Evolutionary conservation across 2,329 filamentous ascomycete genomes (phyloP).

Genomic region (Hypoxylon sp.): DNA sequence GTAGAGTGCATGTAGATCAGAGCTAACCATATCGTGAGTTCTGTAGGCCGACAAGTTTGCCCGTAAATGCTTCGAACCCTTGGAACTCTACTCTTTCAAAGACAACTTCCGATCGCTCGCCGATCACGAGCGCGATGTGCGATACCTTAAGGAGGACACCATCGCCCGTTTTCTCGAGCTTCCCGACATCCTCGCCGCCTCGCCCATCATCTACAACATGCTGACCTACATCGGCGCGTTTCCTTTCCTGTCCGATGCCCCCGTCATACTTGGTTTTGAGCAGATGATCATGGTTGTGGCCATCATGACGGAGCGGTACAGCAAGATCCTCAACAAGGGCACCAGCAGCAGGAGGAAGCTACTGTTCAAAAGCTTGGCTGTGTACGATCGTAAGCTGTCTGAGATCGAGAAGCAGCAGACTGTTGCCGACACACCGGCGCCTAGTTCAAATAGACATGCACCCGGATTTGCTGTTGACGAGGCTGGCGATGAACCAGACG

Average conservation of each 20-base stretch:
- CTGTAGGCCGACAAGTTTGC: conserved; percentile 71
- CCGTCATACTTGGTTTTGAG: conserved; percentile 73
- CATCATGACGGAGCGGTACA: conserved; percentile 75
- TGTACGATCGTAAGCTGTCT: conserved; percentile 69
- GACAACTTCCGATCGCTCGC: conserved; percentile 77
- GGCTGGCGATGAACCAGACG: conserved; percentile 52
- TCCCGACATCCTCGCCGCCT: conserved; percentile 72
- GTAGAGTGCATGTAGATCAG: too few relatives aligned
- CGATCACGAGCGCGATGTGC: conserved; percentile 67
- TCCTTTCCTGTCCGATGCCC: conserved; percentile 75
- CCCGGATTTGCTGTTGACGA: conserved; percentile 58
- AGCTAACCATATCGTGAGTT: neutral
- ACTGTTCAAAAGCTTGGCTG: conserved; percentile 75
- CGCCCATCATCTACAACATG: conserved; percentile 76
- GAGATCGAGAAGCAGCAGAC: conserved; percentile 40
- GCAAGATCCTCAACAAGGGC: conserved; percentile 66
- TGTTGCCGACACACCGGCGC: conserved; percentile 15
- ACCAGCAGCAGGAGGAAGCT: conserved; percentile 68
- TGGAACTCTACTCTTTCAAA: conserved; percentile 78
- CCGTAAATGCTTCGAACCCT: conserved; percentile 73
- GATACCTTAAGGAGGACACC: conserved; percentile 75
- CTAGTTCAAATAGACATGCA: conserved; percentile 33
- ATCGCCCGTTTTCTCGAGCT: conserved; percentile 77
- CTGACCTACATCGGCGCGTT: conserved; percentile 76
- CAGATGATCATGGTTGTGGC: conserved; percentile 77